phyloP scores from a whole-genome alignment of 306 rosid species.

The Spatholobus suberectus region DNA sequence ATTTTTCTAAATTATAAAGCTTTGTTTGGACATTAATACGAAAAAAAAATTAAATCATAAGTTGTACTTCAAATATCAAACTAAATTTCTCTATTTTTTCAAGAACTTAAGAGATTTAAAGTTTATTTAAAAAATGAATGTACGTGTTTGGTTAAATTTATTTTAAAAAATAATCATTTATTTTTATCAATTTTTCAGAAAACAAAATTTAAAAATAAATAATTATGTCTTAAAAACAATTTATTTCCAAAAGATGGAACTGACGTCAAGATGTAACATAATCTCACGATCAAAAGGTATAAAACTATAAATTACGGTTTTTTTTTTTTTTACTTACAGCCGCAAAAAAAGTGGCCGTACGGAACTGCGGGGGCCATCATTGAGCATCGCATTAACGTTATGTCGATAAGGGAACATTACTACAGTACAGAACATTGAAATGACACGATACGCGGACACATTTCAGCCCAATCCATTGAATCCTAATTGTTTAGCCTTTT shows the following conservation, averaged over 20 bases:
- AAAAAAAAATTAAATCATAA: no score
- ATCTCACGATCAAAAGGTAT: neutral
- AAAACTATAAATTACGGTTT: no score
- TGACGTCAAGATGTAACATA: no score
- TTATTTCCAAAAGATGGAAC: no score
- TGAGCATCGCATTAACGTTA: slow-evolving; percentile 18
- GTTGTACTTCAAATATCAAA: neutral
- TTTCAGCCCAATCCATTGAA: neutral
- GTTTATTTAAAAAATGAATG: neutral
- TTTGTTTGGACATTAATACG: neutral
- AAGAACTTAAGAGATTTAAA: neutral
- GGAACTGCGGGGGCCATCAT: neutral
- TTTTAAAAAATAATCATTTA: no score
- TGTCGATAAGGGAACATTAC: neutral
- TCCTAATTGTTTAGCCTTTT: no score
- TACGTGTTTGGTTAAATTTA: no score
- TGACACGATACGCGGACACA: neutral
- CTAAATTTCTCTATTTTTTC: neutral
- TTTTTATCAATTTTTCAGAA: no score
- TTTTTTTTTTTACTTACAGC: neutral
- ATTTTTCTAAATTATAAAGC: neutral
- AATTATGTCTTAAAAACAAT: no score
- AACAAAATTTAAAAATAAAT: no score
- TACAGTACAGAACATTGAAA: neutral
- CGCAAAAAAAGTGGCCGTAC: slow-evolving; percentile 24